These are phyloP conservation scores for Penstemon davidsonii DNA, from an alignment of 257 asterid genomes.

Conservation along the genomic window DNA sequence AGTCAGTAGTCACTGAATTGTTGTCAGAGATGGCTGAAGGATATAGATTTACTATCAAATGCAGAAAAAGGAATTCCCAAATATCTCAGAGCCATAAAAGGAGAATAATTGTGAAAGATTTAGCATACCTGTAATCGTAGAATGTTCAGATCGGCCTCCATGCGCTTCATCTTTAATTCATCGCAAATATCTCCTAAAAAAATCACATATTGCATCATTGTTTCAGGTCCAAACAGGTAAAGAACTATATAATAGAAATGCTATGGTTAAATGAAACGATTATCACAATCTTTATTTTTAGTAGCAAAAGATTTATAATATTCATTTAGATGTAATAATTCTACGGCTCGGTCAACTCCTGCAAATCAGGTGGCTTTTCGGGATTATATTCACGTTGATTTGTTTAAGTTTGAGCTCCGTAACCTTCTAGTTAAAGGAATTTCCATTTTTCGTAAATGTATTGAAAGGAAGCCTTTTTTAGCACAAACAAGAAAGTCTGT, in stretches of 20 bases:
- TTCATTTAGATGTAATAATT: too few relatives aligned
- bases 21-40: not conserved
- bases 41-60: not conserved
- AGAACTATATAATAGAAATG: conserved; percentile 15
- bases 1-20: not conserved
- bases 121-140: conserved; percentile 71
- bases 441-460: not conserved
- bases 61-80: not conserved
- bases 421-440: not conserved
- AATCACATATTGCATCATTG: conserved; percentile 17
- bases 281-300: not conserved
- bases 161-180: conserved; percentile 69
- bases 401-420: not conserved
- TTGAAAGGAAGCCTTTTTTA: not conserved
- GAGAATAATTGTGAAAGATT: not conserved
- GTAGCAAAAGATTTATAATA: not conserved
- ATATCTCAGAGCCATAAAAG: conserved; percentile 5
- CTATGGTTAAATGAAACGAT: conserved; percentile 5
- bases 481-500: not conserved
- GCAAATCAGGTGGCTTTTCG: not conserved
- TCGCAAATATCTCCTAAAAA: conserved; percentile 62
- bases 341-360: too few relatives aligned
- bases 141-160: conserved; percentile 83
- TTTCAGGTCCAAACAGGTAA: conserved; percentile 30
- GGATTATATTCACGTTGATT: not conserved